These are phyloP conservation scores for Drosera spatulata DNA, from an alignment of 179 eudicot species.

Conservation along the genomic window DNA sequence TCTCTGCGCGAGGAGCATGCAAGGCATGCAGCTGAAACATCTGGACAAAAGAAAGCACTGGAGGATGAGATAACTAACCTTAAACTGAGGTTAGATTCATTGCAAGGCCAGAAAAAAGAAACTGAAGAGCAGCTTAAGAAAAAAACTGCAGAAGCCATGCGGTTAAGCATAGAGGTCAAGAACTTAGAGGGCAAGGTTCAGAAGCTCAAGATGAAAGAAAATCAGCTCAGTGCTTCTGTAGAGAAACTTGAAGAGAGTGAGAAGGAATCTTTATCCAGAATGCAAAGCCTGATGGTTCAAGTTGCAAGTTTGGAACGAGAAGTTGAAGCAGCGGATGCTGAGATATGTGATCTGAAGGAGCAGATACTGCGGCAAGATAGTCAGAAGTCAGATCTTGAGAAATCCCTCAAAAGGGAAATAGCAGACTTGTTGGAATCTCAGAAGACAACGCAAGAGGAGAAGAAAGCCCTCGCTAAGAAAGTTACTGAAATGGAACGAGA, in stretches of 20 bases:
- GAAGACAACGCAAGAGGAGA: conserved; percentile 10
- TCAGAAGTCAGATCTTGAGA: conserved; percentile 23
- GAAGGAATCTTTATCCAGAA: conserved; percentile 19
- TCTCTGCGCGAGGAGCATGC: conserved; percentile 14
- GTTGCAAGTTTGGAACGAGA: conserved; percentile 23
- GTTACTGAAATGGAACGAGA: conserved; percentile 5
- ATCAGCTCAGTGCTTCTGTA: conserved; percentile 15
- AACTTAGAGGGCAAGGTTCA: conserved; percentile 19
- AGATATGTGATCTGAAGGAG: conserved; percentile 28
- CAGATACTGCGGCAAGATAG: conserved; percentile 19
- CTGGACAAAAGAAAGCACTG: conserved; percentile 19
- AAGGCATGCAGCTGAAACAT: conserved; percentile 9
- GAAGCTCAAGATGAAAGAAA: conserved; percentile 26
- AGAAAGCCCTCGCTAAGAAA: not conserved
- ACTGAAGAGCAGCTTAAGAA: conserved; percentile 28
- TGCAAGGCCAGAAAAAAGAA: conserved; percentile 22
- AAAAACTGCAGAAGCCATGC: conserved; percentile 32
- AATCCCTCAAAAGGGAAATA: conserved; percentile 4
- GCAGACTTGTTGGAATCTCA: conserved; percentile 19
- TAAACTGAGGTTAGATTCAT: conserved; percentile 24
- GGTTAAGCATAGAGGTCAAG: conserved; percentile 33
- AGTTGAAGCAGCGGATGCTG: conserved; percentile 15
- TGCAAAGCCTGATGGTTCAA: conserved; percentile 26
- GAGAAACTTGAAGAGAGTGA: conserved; percentile 19
- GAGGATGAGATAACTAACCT: conserved; percentile 21